Evolutionary conservation across 2,329 filamentous ascomycete species (phyloP).

Genomic region (Trichoderma harzianum): DNA sequence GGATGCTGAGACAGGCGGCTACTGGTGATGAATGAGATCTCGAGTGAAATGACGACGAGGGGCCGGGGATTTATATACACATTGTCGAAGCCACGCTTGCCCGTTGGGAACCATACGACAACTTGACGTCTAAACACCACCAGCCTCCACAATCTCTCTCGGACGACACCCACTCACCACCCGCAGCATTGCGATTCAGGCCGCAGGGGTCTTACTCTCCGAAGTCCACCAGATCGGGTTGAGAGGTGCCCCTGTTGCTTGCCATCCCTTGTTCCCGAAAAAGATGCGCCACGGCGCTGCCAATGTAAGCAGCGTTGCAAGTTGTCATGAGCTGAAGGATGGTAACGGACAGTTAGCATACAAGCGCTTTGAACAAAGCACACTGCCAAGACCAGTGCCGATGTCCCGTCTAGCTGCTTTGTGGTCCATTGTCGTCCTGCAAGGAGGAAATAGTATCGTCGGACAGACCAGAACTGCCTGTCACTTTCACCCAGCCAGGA

Average conservation of each 20-base stretch:
- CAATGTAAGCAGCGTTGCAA: background rate
- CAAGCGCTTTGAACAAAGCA: background rate
- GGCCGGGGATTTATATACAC: constrained; percentile 10
- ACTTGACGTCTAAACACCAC: background rate
- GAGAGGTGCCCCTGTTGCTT: background rate
- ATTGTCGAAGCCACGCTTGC: background rate
- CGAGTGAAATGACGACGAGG: background rate
- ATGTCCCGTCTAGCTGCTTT: background rate
- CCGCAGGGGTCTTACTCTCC: background rate
- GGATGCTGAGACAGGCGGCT: background rate
- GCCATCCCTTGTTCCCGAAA: background rate
- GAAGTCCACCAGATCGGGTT: background rate
- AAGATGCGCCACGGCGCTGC: background rate
- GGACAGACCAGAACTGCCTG: background rate
- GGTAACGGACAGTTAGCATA: background rate
- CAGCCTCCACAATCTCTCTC: background rate
- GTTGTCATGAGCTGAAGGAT: background rate
- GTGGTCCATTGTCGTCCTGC: background rate
- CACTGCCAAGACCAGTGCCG: background rate
- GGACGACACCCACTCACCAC: background rate
- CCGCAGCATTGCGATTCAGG: background rate
- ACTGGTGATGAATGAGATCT: background rate
- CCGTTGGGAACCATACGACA: background rate
- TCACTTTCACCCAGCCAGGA: background rate
- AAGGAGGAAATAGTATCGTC: background rate